Percentiles rank a stretch among this genome's conserved stretches.
These are phyloP conservation scores for Solanum tarapatanum DNA, from an alignment of 257 asterid genomes.

Conservation along the genomic window DNA sequence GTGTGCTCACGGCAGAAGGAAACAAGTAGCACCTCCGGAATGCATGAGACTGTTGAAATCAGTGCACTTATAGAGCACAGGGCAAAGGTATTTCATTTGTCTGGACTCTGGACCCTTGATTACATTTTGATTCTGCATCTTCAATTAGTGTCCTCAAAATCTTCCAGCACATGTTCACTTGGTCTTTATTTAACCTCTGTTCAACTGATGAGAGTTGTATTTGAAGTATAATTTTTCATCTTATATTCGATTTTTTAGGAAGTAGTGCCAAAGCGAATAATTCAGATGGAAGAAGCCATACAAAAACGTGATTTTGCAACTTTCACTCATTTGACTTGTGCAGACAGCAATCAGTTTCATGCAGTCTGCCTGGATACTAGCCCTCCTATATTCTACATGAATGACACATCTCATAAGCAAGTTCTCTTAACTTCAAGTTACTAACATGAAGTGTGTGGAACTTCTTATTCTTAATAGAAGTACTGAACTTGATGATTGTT, in stretches of 20 bases:
- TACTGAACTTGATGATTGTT: not conserved
- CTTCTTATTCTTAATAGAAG: not conserved
- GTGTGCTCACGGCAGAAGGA: conserved; percentile 94
- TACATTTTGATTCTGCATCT: not conserved
- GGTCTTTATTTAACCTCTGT: not conserved
- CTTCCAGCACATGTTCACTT: not conserved
- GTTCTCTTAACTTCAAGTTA: not conserved
- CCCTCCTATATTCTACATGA: conserved; percentile 96
- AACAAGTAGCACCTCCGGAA: conserved; percentile 95
- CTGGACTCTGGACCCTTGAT: not conserved
- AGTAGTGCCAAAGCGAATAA: conserved; percentile 73
- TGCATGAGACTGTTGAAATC: conserved; percentile 91
- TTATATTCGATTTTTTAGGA: conserved; percentile 34
- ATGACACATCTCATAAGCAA: conserved; percentile 90
- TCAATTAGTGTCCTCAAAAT: not conserved
- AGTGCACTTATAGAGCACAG: conserved; percentile 74
- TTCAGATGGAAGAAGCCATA: conserved; percentile 91
- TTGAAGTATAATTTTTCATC: not conserved
- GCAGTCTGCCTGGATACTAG: conserved; percentile 90
- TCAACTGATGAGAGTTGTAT: not conserved
- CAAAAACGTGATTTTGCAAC: conserved; percentile 66
- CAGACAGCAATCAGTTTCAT: conserved; percentile 96
- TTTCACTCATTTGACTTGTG: conserved; percentile 64
- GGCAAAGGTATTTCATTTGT: conserved; percentile 47
- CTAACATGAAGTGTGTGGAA: not conserved